Base-by-base conservation (phyloP, 768 basidiomycete genomes). In the Termitomyces sp. region DNA sequence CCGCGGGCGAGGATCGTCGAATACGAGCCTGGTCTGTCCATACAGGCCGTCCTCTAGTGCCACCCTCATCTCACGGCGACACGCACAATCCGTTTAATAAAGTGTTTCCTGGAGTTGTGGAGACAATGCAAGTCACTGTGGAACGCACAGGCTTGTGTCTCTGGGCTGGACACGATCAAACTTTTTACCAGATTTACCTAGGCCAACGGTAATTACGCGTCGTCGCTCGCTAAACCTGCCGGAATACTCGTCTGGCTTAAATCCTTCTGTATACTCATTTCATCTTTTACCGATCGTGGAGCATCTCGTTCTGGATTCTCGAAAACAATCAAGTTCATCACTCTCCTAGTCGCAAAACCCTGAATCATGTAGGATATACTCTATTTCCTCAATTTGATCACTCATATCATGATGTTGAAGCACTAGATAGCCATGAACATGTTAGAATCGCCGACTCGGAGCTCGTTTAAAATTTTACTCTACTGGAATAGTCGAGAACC, bases 21-120 rank as follows among this genome's bases (percentile, higher is more conserved):
- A 78, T 91, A 57, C 82, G 87, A 23, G 80, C 78, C 3, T 92
- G 90, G 90, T 87, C 87, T 11, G 67, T 91, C 9, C 75, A 69
- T 16, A 80, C 78, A 8, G 89, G 87, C 5, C 70, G 69, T 16
- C 71, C 71, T 5, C 58, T 85, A 19, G 59, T 21, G 63, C 72
- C 62, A 25, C 41, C 51, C 19, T 29, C 41, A 12, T 43, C 55
- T 27, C 51, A 53, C 4, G 19, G 21, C 27, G 23, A 54, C 38
- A 54, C 46, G 58, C 45, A 37, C 21, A 74, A 67, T 60, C 73
- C 74, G 41, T 77, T 78, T 53, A 62, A 55, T 14, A 54, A 62
- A 17, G 56, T 54, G 56, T 82, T 75, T 67, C 59, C 70, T 21
- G 69, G 67, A 3, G 75, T 73, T 1, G 65, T 87, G 5, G 65